Percentiles rank a stretch among this genome's conserved stretches.
Evolutionary conservation across 768 basidiomycete species (phyloP).

Genomic region (Podaxis mareebaensis): DNA sequence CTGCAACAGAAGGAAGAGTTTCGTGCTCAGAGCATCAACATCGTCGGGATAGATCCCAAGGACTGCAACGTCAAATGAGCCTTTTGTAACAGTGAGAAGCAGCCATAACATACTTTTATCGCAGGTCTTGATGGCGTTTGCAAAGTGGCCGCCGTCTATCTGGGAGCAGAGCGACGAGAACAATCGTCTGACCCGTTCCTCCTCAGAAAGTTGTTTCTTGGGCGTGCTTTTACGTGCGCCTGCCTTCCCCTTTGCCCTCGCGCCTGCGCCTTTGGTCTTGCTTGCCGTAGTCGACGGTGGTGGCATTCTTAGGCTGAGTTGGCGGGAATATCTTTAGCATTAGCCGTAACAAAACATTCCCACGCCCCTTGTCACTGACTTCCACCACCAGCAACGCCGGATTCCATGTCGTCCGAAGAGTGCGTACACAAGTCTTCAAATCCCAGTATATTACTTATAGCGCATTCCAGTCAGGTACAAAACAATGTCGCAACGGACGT

Average conservation of each 20-base stretch:
- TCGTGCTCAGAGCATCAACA: constrained; percentile 75
- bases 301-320: constrained; percentile 21
- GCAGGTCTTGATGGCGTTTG: constrained; percentile 87
- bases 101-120: constrained; percentile 70
- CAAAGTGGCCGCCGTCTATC: constrained; percentile 86
- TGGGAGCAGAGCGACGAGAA: constrained; percentile 84
- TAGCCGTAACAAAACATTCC: constrained; percentile 25
- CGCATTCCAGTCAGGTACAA: constrained; percentile 31
- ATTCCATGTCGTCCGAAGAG: constrained; percentile 55
- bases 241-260: constrained; percentile 20
- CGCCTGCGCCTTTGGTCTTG: constrained; percentile 7
- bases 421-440: constrained; percentile 28
- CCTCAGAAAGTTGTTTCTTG: constrained; percentile 33
- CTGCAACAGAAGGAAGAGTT: constrained; percentile 85
- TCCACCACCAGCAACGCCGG: constrained; percentile 23
- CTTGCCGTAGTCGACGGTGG: constrained; percentile 19
- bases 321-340: background rate
- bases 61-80: constrained; percentile 44
- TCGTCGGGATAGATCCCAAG: constrained; percentile 67
- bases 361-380: constrained; percentile 31
- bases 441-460: background rate
- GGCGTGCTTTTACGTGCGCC: constrained; percentile 25
- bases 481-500: constrained; percentile 23
- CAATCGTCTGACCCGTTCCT: constrained; percentile 52
- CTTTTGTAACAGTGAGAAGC: constrained; percentile 10